Evolutionary conservation across 2,329 filamentous ascomycete genomes (phyloP), one percentile per base, ranked within the genome.

Genomic region (Colletotrichum siamense): DNA sequence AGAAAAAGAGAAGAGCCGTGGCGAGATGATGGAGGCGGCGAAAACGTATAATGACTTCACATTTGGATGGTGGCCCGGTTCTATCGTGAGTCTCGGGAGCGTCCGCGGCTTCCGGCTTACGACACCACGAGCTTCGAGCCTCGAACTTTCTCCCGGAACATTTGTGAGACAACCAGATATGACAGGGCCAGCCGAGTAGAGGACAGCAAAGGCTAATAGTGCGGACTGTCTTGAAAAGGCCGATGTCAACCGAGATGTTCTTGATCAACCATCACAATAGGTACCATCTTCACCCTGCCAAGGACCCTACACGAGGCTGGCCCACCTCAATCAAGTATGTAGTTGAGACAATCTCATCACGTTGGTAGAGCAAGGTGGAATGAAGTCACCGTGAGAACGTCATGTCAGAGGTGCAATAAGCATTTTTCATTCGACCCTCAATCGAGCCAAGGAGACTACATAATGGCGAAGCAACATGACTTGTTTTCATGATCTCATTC

Each of bases 391-490:
- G 24, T 26, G 18, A 28, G 22, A 64, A 64, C 6, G 13, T 64
- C 6, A 63, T 36, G 7, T 24, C 62, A 66, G 66, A 71, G 55
- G 36, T 22, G 26, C n/a, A 67, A 55, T 67, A 67, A 67, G 69
- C 70, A 76, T 65, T 70, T 66, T 36, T 73, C 70, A 76, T 76
- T 76, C 59, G 70, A 65, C 32, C 57, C 36, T 26, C 32, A 49
- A 22, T 69, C 59, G 57, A 69, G 70, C 57, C 73, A 64, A 76
- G 55, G 57, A 76, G 57, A 76, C 64, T 73, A 76, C 74, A 76
- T 65, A 30, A 24, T 73, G 70, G 59, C 74, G 73, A 76, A 73
- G 64, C 70, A 76, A 76, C 70, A 76, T 76, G 70, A 61, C 28
- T 67, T 52, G 22, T 49, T 65, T 52, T 76, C 74, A 69, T 76